A percentile compares a stretch with the other conserved stretches of the same genome.
phyloP scores from a whole-genome alignment of 768 basidiomycete genomes.

The Glaciozyma martinii region DNA sequence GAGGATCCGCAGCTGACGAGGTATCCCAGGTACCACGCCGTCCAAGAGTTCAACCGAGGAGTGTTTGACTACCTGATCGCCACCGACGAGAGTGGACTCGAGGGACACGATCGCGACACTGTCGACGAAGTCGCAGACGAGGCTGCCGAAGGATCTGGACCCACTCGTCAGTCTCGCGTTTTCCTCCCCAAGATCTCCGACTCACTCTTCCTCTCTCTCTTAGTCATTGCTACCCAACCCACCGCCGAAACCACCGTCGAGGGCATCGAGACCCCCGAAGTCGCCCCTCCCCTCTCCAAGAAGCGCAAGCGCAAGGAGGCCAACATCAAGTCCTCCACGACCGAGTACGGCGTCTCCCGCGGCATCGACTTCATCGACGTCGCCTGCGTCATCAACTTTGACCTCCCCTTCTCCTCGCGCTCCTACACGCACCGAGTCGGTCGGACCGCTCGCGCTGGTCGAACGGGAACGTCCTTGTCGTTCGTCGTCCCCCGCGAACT shows the following conservation, averaged over 20 bases:
- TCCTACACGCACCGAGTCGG: conserved; percentile 94
- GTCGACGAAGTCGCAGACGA: conserved; percentile 43
- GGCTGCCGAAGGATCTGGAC: conserved; percentile 2
- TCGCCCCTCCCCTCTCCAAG: conserved; percentile 33
- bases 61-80: conserved; percentile 98
- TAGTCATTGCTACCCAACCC: conserved; percentile 34
- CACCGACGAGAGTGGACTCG: conserved; percentile 72
- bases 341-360: conserved; percentile 87
- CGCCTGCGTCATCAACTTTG: conserved; percentile 95
- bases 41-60: conserved; percentile 97
- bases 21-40: conserved; percentile 71
- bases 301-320: conserved; percentile 45
- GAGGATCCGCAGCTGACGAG: neutral
- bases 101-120: conserved; percentile 49
- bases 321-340: conserved; percentile 48
- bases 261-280: neutral
- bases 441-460: conserved; percentile 89
- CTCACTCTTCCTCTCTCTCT: neutral
- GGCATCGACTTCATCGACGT: conserved; percentile 97
- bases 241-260: neutral
- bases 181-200: neutral
- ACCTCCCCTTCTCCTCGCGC: conserved; percentile 76
- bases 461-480: conserved; percentile 81
- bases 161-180: conserved; percentile 1
- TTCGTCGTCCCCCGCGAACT: conserved; percentile 56